Evolutionary conservation across 2,329 filamentous ascomycete species (phyloP).

Genomic region (Colletotrichum sidae): DNA sequence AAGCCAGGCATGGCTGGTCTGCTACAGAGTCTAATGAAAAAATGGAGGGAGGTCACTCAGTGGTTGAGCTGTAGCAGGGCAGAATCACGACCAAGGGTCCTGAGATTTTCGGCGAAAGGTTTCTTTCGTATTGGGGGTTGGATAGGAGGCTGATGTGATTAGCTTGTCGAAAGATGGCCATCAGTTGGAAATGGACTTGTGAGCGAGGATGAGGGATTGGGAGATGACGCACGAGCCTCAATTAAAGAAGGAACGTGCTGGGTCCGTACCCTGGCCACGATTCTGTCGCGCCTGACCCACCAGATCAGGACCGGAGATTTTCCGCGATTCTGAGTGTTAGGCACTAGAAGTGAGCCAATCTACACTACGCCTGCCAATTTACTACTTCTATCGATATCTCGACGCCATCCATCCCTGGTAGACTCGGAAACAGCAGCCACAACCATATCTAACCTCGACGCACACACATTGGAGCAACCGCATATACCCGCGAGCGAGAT

Average conservation of each 20-base stretch:
- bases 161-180: constrained; percentile 1
- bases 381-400: too few species aligned
- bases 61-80: too few species aligned
- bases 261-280: constrained; percentile 16
- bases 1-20: constrained; percentile 31
- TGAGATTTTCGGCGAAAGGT: too few species aligned
- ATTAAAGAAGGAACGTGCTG: background rate
- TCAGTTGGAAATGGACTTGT: constrained; percentile 14
- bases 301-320: constrained; percentile 27
- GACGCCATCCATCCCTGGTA: constrained; percentile 4
- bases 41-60: too few species aligned
- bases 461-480: background rate
- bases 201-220: constrained; percentile 25
- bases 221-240: constrained; percentile 32
- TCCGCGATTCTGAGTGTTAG: constrained; percentile 22
- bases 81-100: too few species aligned
- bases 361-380: too few species aligned
- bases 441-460: background rate
- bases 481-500: background rate
- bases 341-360: background rate
- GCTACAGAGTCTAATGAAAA: too few species aligned
- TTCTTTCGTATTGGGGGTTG: too few species aligned
- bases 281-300: constrained; percentile 9
- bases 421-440: constrained; percentile 10
- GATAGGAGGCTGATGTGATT: too few species aligned